Percentiles rank a stretch among this genome's conserved stretches.
phyloP scores from a whole-genome alignment of 2,329 filamentous ascomycete species.

The Coniochaeta hoffmannii region DNA sequence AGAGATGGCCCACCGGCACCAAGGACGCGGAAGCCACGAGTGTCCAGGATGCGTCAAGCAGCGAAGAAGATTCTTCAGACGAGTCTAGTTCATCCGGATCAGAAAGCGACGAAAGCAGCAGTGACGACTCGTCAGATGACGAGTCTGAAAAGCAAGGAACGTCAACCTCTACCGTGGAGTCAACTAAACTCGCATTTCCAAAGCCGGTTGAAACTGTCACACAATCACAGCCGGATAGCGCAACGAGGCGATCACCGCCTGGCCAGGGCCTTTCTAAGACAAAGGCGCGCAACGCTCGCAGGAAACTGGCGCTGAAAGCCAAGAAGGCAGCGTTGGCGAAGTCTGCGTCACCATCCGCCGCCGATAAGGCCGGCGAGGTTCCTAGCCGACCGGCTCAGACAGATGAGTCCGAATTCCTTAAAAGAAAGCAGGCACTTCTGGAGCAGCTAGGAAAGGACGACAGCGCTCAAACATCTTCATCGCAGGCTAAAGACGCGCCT shows the following conservation, averaged over 20 bases:
- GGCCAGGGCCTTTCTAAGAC: slow-evolving; percentile 31
- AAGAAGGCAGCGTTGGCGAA: slow-evolving; percentile 7
- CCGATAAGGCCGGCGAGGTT: neutral
- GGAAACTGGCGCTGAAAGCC: slow-evolving; percentile 23
- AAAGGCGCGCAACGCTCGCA: slow-evolving; percentile 43
- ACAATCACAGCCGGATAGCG: neutral
- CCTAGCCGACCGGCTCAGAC: neutral
- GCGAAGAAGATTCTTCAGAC: neutral
- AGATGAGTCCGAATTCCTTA: slow-evolving; percentile 20
- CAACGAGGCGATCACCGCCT: slow-evolving; percentile 10
- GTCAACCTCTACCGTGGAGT: neutral
- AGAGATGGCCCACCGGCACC: neutral
- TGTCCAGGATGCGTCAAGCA: neutral
- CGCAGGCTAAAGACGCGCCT: neutral
- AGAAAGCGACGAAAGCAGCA: slow-evolving; percentile 1
- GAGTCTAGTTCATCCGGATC: too few relatives aligned
- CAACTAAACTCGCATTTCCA: neutral
- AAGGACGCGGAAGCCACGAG: neutral
- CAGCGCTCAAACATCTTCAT: neutral
- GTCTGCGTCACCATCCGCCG: neutral
- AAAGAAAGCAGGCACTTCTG: slow-evolving; percentile 33
- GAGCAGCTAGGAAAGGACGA: slow-evolving; percentile 1
- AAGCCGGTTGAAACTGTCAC: neutral
- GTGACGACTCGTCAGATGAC: neutral
- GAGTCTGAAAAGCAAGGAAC: neutral